A percentile compares a stretch with the other conserved stretches of the same genome.
phyloP scores from a whole-genome alignment of 2,329 filamentous ascomycete species.

The Mycosphaerella sp. region DNA sequence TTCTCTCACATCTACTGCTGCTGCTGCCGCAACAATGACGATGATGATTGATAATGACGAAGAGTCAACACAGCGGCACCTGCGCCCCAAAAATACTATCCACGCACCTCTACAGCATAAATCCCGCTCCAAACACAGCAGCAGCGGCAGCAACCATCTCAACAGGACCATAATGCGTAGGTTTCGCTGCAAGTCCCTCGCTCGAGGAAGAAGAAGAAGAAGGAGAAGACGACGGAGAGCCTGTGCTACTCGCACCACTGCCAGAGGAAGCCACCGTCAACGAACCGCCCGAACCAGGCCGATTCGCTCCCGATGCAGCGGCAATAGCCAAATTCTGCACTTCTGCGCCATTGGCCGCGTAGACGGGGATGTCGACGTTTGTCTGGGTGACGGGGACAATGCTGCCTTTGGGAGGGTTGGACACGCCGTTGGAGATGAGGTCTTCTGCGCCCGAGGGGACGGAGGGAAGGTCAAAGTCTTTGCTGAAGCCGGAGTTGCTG shows the following conservation, averaged over 20 bases:
- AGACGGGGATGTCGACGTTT: constrained; percentile 52
- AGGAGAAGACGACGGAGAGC: neutral
- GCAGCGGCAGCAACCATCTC: constrained; percentile 16
- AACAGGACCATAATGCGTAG: constrained; percentile 7
- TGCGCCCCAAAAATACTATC: neutral
- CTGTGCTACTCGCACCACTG: constrained; percentile 1
- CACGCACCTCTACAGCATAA: constrained; percentile 18
- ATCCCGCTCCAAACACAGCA: constrained; percentile 23
- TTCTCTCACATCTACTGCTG: no score
- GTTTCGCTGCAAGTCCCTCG: constrained; percentile 14
- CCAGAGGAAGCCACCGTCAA: constrained; percentile 21
- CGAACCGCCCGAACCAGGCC: constrained; percentile 41
- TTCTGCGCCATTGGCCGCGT: constrained; percentile 48
- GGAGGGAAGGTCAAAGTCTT: constrained; percentile 69
- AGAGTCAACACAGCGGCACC: no score
- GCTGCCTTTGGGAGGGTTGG: constrained; percentile 49
- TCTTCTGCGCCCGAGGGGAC: constrained; percentile 61
- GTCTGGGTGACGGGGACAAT: constrained; percentile 55
- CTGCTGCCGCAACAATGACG: no score
- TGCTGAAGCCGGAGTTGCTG: constrained; percentile 59
- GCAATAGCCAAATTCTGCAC: constrained; percentile 59
- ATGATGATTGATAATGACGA: no score
- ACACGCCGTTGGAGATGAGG: constrained; percentile 71
- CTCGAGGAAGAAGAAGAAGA: constrained; percentile 8
- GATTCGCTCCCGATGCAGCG: constrained; percentile 49